Base-by-base conservation (phyloP, 2,329 filamentous ascomycete species). In the Curvularia sp. region DNA sequence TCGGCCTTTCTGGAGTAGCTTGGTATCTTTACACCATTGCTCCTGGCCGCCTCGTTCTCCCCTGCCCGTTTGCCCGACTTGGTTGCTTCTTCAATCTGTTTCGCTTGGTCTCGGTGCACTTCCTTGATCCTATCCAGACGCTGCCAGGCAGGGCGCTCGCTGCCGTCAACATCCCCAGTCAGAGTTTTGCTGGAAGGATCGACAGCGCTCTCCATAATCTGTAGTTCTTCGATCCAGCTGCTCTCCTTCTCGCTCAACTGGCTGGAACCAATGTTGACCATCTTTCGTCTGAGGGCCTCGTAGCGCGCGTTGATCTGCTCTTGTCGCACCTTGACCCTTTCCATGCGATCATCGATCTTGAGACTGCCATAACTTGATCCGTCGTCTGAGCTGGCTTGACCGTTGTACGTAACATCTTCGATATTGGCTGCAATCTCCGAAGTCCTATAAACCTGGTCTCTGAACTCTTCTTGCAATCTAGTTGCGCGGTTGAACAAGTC, bases 401-500 rank as follows among this genome's bases (percentile, higher is more conserved):
- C 86, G 42, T 84, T 82, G 3, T 86, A 86, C 5, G 84, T 86
- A 57, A 92, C 85, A 39, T 81, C 81, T 63, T 93, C 89, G 28
- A 93, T 86, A 65, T 86, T 86, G 38, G 81, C 80, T 70, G 86
- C 86, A 39, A 91, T 83, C 67, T 89, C 85, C 53, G 86, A 85
- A 27, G 86, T 87, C 65, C 88, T 87, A 60, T 79, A 79, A 23
- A 93, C 83, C 71, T 93, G 90, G 60, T 87, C 85, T 62, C 80
- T 81, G 41, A 93, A 81, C 70, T 93, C 89, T 18, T 82, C 80
- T 67, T 89, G 87, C 25, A 93, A 81, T 45, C 86, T 82, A 65
- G 89, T 84, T 60, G 89, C 91, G 53, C 87, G 84, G 25, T 87
- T 82, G 77, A 93, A 93, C 5, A 93, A 80, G 67, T 92, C 89